These are phyloP conservation scores for Stentor coeruleus DNA, from an alignment of 73 alveolate genomes.

Conservation along the genomic window DNA sequence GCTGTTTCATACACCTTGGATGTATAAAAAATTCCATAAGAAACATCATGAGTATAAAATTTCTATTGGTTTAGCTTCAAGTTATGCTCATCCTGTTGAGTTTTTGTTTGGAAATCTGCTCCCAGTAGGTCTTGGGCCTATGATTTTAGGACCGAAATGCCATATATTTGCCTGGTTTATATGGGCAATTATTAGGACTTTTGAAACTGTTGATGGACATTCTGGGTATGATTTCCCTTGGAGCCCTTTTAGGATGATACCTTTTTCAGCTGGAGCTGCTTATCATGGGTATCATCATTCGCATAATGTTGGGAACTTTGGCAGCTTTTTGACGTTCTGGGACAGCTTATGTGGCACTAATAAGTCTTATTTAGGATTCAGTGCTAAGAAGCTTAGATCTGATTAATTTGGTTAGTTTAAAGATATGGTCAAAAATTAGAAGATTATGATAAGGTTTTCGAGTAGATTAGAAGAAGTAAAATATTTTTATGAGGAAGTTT, in stretches of 20 bases:
- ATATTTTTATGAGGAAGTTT: no score
- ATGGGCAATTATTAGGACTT: conserved; percentile 24
- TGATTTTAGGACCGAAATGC: neutral
- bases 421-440: no score
- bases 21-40: conserved; percentile 56
- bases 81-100: conserved; percentile 71
- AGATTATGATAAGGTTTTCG: no score
- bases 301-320: conserved; percentile 61
- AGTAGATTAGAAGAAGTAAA: no score
- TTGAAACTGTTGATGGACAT: conserved; percentile 60
- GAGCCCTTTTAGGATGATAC: conserved; percentile 77
- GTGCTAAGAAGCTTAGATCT: no score
- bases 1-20: conserved; percentile 50
- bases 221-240: conserved; percentile 65
- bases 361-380: neutral
- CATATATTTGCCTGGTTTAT: neutral
- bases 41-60: conserved; percentile 60
- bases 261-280: conserved; percentile 56
- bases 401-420: no score
- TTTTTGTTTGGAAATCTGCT: conserved; percentile 47
- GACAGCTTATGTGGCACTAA: conserved; percentile 48
- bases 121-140: conserved; percentile 48
- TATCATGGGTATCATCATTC: conserved; percentile 73
- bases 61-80: conserved; percentile 58
- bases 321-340: conserved; percentile 57